Evolutionary conservation across 164 flowering plant species (phyloP), one percentile per base, ranked within the genome.

Genomic region (Magnolia sinica): DNA sequence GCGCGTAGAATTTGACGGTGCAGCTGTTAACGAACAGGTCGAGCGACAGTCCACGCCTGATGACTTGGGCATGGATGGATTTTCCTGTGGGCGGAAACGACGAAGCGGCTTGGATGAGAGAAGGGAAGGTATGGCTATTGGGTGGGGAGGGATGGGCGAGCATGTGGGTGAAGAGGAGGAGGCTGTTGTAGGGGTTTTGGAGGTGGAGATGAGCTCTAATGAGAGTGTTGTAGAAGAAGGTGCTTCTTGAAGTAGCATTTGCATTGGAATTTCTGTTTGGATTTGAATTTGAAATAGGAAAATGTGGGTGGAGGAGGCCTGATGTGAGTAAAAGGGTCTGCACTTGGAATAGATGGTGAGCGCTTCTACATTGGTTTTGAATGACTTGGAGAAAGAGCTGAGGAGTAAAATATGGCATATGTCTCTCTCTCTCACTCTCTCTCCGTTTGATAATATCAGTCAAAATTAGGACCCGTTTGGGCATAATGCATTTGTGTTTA

Each of bases 101-200:
- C 8, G 76, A 74, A 18, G 85, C 75, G 19, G 95, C 88, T 81
- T 92, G 91, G 74, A 91, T 76, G 72, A 92, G 79, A 52, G 91
- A 84, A 77, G 98, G 91, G 84, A 90, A 92, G 73, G 95, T 93
- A 80, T 83, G 85, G 76, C 58, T 71, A 78, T 89, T 91, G n/a
- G 92, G 96, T 8, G 78, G 81, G 13, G 85, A 82, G 69, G 73
- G 77, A 73, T 87, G 83, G 37, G 74, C 70, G 75, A 89, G 90
- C 96, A 93, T 91, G 70, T 80, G 85, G 63, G 84, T 87, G 86
- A 85, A 92, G 74, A 93, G 85, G 9, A 81, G 37, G 20, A 92
- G 70, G 69, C 87, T 11, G 14, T 73, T 78, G 31, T 74, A 78
- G 27, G 86, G 81, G 19, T 82, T 76, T 9, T 72, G 70, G 27